phyloP scores from a whole-genome alignment of 208 protist genomes.

The Leishmania mexicana region DNA sequence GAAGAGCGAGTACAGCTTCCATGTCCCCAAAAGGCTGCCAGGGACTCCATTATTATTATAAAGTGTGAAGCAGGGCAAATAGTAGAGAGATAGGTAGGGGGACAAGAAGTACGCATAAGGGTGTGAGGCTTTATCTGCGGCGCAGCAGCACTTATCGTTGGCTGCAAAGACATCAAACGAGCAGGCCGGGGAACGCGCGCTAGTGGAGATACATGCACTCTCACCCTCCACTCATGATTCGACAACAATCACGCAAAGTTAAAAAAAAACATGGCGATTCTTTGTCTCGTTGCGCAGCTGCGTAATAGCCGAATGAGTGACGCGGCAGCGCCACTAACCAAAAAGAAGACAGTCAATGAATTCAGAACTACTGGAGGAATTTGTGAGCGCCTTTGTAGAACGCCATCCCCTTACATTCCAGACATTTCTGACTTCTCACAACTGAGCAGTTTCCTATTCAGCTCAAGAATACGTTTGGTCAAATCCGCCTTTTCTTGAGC shows the following conservation, averaged over 20 bases:
- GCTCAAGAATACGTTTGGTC: slow-evolving; percentile 19
- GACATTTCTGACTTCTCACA: not conserved
- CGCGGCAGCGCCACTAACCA: not conserved
- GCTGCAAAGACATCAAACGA: not conserved
- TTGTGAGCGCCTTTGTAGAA: not conserved
- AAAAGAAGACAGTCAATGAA: not conserved
- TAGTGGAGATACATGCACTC: not conserved
- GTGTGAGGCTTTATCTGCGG: not conserved
- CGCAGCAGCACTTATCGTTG: not conserved
- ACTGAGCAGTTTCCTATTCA: not conserved
- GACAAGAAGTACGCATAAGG: not conserved
- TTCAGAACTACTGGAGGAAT: too few species aligned
- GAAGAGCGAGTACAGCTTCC: slow-evolving; percentile 27
- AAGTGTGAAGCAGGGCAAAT: not conserved
- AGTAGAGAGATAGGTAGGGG: not conserved
- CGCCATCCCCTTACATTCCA: not conserved
- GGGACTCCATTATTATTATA: not conserved
- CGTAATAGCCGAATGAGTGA: not conserved
- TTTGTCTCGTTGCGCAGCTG: not conserved
- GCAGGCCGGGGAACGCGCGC: not conserved
- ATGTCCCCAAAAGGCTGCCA: slow-evolving; percentile 2
- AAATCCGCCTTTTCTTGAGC: slow-evolving; percentile 14
- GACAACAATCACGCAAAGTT: not conserved
- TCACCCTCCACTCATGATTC: not conserved
- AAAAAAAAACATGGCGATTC: not conserved